Evolutionary conservation across 1,284 basidiomycete species (phyloP), one percentile per base, ranked within the genome.

Genomic region (Inonotus obliquus): DNA sequence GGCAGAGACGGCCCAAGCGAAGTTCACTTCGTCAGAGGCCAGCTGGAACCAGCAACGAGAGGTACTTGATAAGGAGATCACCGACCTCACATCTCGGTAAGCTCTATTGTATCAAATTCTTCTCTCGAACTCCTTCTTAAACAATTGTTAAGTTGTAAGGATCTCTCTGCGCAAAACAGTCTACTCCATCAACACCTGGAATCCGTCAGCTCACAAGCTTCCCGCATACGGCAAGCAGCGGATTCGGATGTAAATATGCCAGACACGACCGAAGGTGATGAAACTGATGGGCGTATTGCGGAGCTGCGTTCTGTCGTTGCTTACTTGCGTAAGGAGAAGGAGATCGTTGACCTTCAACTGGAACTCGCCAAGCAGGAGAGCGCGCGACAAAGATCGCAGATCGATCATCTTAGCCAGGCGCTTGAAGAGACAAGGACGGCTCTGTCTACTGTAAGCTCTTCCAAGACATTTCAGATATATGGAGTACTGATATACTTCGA

Each of bases 341-440:
- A 95, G 70, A 92, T 95, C 60, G 87, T 91, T 45, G 92, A 95
- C 65, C 80, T 95, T 39, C 91, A 96, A 68, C 80, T 93, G 48
- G 91, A 95, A 68, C 81, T 96, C 57, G 82, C 84, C 76, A 92
- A 92, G 75, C 91, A 94, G 70, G 93, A 96, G 74, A 90, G 82
- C 65, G 76, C 84, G 6, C 84, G 93, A 1, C 74, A 94, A 54
- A 91, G 89, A 73, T 77, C 82, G 27, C 88, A 93, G 69, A 80
- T 92, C 27, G 91, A 93, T 14, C 86, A 90, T 67, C 73, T 92
- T 54, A 80, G 80, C 27, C 84, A 87, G 64, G 84, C 77, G 45
- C 75, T 94, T 64, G 84, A 91, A 55, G 91, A 92, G 63, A 83
- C 85, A 1, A 79, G 90, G 35, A 73, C 78, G 37, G 81, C 83